phyloP scores from a whole-genome alignment of 768 basidiomycete species.

The Suillus plorans region DNA sequence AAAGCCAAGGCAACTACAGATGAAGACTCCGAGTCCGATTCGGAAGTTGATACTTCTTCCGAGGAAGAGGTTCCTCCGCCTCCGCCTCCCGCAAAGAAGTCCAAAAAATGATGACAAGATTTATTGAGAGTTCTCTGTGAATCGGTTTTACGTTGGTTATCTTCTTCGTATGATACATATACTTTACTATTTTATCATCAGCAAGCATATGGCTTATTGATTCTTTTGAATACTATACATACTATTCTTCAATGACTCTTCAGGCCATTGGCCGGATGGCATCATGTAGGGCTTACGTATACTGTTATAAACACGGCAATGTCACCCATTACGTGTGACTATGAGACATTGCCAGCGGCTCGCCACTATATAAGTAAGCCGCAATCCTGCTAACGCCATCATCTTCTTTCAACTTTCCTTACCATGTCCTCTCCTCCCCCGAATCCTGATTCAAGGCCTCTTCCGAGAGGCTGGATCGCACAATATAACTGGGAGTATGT shows the following conservation, averaged over 20 bases:
- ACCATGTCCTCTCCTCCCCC: slow-evolving; percentile 45
- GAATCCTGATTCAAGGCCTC: slow-evolving; percentile 55
- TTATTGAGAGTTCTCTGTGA: background rate
- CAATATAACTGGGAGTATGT: slow-evolving; percentile 70
- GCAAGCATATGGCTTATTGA: slow-evolving; percentile 2
- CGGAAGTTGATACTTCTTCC: slow-evolving; percentile 29
- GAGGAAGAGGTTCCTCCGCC: slow-evolving; percentile 35
- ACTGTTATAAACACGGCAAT: slow-evolving; percentile 26
- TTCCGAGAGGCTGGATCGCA: slow-evolving; percentile 68
- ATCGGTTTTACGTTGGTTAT: background rate
- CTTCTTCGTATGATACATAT: slow-evolving; percentile 3
- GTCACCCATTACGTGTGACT: slow-evolving; percentile 2
- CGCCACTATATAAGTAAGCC: slow-evolving; percentile 15
- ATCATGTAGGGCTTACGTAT: background rate
- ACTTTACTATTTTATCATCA: background rate
- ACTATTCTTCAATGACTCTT: background rate
- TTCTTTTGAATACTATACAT: slow-evolving; percentile 4
- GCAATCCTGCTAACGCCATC: slow-evolving; percentile 6
- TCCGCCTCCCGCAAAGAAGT: slow-evolving; percentile 27
- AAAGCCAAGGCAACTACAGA: slow-evolving; percentile 23
- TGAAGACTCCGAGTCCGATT: slow-evolving; percentile 4
- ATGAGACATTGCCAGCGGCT: slow-evolving; percentile 12
- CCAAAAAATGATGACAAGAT: slow-evolving; percentile 19
- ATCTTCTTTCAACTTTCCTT: slow-evolving; percentile 8
- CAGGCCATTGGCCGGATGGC: slow-evolving; percentile 1